Evolutionary conservation across 805 yeast genomes (phyloP), one percentile per base, ranked within the genome.

Genomic region (Yarrowia sp.): DNA sequence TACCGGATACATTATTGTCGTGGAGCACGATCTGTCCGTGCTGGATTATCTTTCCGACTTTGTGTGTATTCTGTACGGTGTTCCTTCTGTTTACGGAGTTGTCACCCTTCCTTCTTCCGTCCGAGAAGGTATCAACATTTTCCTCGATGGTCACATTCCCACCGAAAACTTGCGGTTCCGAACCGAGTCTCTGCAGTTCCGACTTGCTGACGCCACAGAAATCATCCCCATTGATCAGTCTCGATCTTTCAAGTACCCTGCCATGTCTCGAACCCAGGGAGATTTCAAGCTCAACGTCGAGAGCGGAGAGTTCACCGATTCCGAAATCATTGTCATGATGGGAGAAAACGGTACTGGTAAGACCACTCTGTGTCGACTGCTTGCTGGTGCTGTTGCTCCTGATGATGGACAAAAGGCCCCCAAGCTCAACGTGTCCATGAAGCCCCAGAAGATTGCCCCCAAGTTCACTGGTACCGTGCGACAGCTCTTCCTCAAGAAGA

Each of bases 271-370:
- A 83, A 92, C 98, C 48, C 93, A 92, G 81, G 99, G 99, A 74
- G 98, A 92, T 78, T 95, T 95, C 89, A 86, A 85, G 74, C 83
- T 95, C 76, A 81, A 78, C 66, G 88, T 95, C 67, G 88, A 90
- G 74, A 74, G 84, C 50, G 99, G 99, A 79, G 92, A 88, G 66
- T 95, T 93, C 79, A 87, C 96, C 65, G 96, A 95, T 77, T 90
- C 97, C 47, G 99, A 95, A 81, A 95, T 95, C 72, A 83, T 95
- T 73, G 99, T 95, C 66, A 90, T 95, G 97, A 93, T 95, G 96
- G 99, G 99, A 76, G 99, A 95, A 80, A 95, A 95, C 78, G 99
- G 99, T 81, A 95, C 99, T 17, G 99, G 99, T 82, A 95, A 95
- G 81, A 95, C 99, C 45, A 95, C 99, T 14, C 87, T 95, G 81